Conservation (phyloP, 441 rosid genomes). For the Biscutella auriculata region DNA sequence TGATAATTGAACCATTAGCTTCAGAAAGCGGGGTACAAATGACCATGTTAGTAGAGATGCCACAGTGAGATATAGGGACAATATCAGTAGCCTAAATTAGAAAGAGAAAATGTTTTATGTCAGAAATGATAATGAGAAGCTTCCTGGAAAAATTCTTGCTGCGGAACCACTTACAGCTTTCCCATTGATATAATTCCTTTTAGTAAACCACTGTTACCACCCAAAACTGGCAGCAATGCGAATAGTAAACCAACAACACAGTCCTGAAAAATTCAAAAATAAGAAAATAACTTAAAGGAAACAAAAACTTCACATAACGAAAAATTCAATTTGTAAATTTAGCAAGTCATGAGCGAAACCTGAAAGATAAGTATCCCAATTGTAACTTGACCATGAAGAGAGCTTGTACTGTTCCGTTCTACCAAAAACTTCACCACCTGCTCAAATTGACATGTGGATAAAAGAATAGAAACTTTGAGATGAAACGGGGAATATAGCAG, state of each 20-base stretch:
- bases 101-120: constrained; percentile 1
- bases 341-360: constrained; percentile 31
- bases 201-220: constrained; percentile 76
- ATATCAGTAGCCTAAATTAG: constrained; percentile 57
- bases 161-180: constrained; percentile 53
- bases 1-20: constrained; percentile 87
- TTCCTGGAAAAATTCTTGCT: neutral
- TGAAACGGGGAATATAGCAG: neutral
- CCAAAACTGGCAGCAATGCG: constrained; percentile 92
- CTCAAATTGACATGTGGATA: constrained; percentile 11
- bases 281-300: constrained; percentile 14
- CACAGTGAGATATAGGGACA: constrained; percentile 61
- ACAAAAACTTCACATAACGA: constrained; percentile 12
- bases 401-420: constrained; percentile 56
- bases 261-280: constrained; percentile 40
- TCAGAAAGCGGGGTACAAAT: constrained; percentile 88
- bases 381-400: constrained; percentile 94
- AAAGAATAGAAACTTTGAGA: constrained; percentile 5
- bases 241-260: constrained; percentile 91
- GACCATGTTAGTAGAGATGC: constrained; percentile 83
- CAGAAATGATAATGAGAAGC: neutral
- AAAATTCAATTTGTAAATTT: neutral
- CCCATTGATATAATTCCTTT: constrained; percentile 91
- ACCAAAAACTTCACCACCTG: constrained; percentile 93
- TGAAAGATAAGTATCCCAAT: constrained; percentile 94